phyloP scores from a whole-genome alignment of 192 early-diverging fungal genomes.

The Mortierella antarctica region DNA sequence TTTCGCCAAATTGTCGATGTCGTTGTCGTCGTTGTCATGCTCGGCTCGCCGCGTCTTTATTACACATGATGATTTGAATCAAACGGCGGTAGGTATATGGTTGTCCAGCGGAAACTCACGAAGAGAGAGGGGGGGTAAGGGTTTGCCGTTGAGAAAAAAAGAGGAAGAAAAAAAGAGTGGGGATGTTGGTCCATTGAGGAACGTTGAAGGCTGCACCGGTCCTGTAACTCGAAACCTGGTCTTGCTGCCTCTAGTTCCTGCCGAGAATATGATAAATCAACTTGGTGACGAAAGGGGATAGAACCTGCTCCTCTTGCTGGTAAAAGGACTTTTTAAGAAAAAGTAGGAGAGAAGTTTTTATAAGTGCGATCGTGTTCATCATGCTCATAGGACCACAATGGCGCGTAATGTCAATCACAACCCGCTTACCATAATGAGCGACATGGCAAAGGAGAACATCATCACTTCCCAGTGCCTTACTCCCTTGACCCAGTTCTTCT shows the following conservation, averaged over 20 bases:
- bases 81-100: too few species aligned
- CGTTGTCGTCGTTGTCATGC: too few species aligned
- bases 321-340: constrained; percentile 61
- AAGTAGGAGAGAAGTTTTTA: not conserved
- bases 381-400: not conserved
- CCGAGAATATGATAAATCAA: constrained; percentile 49
- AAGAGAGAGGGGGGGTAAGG: too few species aligned
- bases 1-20: too few species aligned
- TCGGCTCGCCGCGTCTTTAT: too few species aligned
- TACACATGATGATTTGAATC: too few species aligned
- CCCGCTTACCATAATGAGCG: constrained; percentile 72
- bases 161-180: too few species aligned
- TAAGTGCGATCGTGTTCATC: not conserved
- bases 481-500: constrained; percentile 68
- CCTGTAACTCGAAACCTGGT: too few species aligned
- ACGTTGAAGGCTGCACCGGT: too few species aligned
- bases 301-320: constrained; percentile 67
- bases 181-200: too few species aligned
- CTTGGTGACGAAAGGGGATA: constrained; percentile 63
- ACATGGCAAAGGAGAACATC: constrained; percentile 72
- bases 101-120: too few species aligned
- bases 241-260: constrained; percentile 13
- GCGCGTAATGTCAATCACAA: not conserved
- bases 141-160: too few species aligned
- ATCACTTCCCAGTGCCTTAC: constrained; percentile 70